Conservation (phyloP, 176 grass and related monocot species). For the Eragrostis curvula region DNA sequence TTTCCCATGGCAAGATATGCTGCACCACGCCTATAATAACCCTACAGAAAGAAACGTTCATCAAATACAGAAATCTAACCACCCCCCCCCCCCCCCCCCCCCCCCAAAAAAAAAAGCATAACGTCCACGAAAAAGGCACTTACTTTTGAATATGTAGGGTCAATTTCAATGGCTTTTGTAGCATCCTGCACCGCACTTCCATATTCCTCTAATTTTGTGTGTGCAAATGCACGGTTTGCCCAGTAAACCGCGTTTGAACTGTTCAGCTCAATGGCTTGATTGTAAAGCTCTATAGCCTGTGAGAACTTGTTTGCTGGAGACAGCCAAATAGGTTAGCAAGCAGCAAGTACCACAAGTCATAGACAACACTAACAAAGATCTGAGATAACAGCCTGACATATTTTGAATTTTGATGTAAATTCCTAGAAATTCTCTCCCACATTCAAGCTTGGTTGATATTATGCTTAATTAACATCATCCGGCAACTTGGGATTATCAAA, state of each 20-base stretch:
- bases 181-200: conserved; percentile 80
- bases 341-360: background rate
- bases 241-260: conserved; percentile 74
- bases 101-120: background rate
- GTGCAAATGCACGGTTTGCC: conserved; percentile 85
- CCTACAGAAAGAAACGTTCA: conserved; percentile 41
- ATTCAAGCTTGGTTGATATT: conserved; percentile 4
- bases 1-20: conserved; percentile 94
- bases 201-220: conserved; percentile 86
- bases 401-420: conserved; percentile 6
- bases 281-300: conserved; percentile 76
- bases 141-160: conserved; percentile 80
- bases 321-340: background rate
- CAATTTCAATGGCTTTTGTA: conserved; percentile 74
- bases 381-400: background rate
- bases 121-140: conserved; percentile 1
- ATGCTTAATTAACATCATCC: conserved; percentile 39
- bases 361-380: background rate
- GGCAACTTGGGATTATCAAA: background rate
- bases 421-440: background rate
- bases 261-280: conserved; percentile 76
- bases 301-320: conserved; percentile 42
- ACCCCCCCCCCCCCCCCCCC: too few species aligned
- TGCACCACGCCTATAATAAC: conserved; percentile 79
- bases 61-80: background rate